phyloP scores from a whole-genome alignment of 1,139 yeast genomes.

The Diutina sp. region DNA sequence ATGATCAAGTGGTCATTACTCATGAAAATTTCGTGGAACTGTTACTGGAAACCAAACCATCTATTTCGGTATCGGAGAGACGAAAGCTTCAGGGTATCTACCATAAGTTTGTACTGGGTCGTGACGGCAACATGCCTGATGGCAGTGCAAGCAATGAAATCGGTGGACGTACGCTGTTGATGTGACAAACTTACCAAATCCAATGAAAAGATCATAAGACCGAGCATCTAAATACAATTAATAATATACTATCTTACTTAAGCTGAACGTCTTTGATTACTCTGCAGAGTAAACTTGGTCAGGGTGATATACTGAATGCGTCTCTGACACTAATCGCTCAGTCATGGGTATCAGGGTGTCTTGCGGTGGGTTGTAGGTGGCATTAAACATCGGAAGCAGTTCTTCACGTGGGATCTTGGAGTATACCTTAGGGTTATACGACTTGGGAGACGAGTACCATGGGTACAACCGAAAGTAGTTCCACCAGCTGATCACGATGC shows the following conservation, averaged over 20 bases:
- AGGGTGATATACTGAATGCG: background rate
- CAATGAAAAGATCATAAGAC: background rate
- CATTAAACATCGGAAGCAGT: background rate
- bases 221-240: too few relatives aligned
- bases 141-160: conserved; percentile 74
- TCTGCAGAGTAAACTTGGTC: background rate
- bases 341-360: background rate
- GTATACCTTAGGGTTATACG: background rate
- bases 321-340: background rate
- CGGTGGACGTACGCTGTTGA: conserved; percentile 73
- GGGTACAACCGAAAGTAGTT: conserved; percentile 25
- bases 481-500: conserved; percentile 24
- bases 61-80: conserved; percentile 67
- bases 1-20: conserved; percentile 23
- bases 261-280: background rate
- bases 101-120: conserved; percentile 56
- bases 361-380: background rate
- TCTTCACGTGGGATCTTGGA: background rate
- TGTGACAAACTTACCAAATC: conserved; percentile 20
- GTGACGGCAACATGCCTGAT: conserved; percentile 85
- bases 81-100: conserved; percentile 53
- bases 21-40: conserved; percentile 51
- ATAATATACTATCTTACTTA: too few relatives aligned
- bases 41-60: conserved; percentile 68
- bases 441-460: background rate